Conservation (phyloP, 2,329 filamentous ascomycete genomes). For the Helotiales sp. region DNA sequence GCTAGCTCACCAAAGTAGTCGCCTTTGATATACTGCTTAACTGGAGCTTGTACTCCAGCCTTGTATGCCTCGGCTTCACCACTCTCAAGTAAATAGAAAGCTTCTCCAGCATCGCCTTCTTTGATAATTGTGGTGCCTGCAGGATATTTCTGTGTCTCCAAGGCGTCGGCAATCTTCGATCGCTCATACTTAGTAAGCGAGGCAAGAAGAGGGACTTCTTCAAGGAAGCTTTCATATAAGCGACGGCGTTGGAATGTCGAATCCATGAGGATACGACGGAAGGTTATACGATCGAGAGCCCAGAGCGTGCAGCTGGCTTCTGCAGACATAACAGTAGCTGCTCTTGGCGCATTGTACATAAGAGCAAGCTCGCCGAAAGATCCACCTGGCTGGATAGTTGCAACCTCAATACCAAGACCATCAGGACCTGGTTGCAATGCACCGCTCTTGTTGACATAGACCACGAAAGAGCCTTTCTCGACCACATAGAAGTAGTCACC, state of each 20-base stretch:
- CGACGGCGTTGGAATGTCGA: slow-evolving; percentile 92
- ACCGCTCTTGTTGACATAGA: slow-evolving; percentile 82
- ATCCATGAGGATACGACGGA: slow-evolving; percentile 97
- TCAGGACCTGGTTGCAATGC: slow-evolving; percentile 75
- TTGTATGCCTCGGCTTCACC: slow-evolving; percentile 89
- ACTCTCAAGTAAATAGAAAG: slow-evolving; percentile 87
- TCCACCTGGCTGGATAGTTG: slow-evolving; percentile 79
- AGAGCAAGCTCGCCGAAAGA: slow-evolving; percentile 96
- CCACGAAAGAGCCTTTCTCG: slow-evolving; percentile 85
- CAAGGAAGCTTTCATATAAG: slow-evolving; percentile 96
- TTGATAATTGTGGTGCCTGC: slow-evolving; percentile 81
- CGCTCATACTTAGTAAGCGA: slow-evolving; percentile 89
- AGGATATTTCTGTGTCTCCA: slow-evolving; percentile 86
- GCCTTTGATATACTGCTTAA: slow-evolving; percentile 84
- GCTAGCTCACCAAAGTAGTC: slow-evolving; percentile 98
- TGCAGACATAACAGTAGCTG: slow-evolving; percentile 86
- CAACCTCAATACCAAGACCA: slow-evolving; percentile 81
- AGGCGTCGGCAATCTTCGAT: slow-evolving; percentile 93
- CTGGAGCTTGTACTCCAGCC: slow-evolving; percentile 64
- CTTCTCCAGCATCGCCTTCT: slow-evolving; percentile 87
- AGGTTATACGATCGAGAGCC: slow-evolving; percentile 93
- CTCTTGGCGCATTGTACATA: slow-evolving; percentile 98
- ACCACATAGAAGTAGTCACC: slow-evolving; percentile 99
- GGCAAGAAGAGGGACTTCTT: slow-evolving; percentile 84
- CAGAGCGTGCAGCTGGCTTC: slow-evolving; percentile 80